Evolutionary conservation across 257 asterid genomes (phyloP).

Genomic region (Lantana camara): DNA sequence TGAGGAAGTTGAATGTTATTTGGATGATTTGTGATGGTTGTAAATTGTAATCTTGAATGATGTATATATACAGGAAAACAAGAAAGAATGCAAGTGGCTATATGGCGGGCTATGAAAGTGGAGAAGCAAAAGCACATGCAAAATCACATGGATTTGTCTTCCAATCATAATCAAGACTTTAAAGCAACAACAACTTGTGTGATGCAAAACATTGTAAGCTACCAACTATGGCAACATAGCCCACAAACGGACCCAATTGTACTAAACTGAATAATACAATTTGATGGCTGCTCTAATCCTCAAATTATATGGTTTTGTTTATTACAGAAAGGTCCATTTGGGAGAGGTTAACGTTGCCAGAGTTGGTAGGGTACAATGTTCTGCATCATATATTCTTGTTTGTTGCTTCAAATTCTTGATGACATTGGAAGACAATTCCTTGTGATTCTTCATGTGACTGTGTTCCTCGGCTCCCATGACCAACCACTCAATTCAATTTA

Average conservation of each 20-base stretch:
- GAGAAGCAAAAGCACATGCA: neutral
- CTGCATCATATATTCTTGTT: neutral
- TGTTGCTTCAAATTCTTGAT: neutral
- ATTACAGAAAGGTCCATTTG: neutral
- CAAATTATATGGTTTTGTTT: neutral
- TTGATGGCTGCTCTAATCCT: neutral
- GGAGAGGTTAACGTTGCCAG: too few relatives aligned
- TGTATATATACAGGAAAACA: neutral
- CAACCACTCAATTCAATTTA: too few relatives aligned
- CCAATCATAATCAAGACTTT: neutral
- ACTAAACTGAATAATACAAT: too few relatives aligned
- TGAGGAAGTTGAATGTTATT: neutral
- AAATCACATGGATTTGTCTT: slow-evolving; percentile 1
- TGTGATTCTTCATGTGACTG: slow-evolving; percentile 27
- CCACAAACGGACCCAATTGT: too few relatives aligned
- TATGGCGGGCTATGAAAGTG: neutral
- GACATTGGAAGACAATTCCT: slow-evolving; percentile 25
- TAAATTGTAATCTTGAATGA: neutral
- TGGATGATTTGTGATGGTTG: slow-evolving; percentile 24
- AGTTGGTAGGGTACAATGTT: slow-evolving; percentile 14
- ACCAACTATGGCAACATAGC: neutral
- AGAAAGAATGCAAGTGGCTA: too few relatives aligned
- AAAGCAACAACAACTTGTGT: neutral
- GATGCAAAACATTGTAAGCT: neutral
- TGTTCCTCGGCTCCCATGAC: too few relatives aligned